A percentile compares a stretch with the other conserved stretches of the same genome.
Conservation (phyloP, 1,284 basidiomycete genomes). For the Tilletia caries region DNA sequence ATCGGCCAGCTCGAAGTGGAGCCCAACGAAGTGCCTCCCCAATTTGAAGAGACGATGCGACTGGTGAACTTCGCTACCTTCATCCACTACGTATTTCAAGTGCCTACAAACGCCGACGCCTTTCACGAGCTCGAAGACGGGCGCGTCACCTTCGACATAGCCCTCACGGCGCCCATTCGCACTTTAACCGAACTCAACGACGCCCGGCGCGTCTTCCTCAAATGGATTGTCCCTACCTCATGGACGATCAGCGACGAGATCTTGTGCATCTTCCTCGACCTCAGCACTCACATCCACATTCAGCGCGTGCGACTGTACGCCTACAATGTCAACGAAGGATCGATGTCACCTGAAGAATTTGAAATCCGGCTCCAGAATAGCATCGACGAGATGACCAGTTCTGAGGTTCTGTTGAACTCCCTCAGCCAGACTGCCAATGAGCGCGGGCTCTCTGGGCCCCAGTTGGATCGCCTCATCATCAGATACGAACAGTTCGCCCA, state of each 20-base stretch:
- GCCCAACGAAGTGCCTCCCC: slow-evolving; percentile 17
- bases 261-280: slow-evolving; percentile 34
- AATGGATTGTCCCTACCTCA: slow-evolving; percentile 31
- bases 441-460: slow-evolving; percentile 22
- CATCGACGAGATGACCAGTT: slow-evolving; percentile 27
- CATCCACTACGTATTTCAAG: slow-evolving; percentile 38
- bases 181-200: slow-evolving; percentile 36
- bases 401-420: slow-evolving; percentile 27
- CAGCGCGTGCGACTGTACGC: slow-evolving; percentile 28
- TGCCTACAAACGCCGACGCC: slow-evolving; percentile 21
- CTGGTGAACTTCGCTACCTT: slow-evolving; percentile 44
- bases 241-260: slow-evolving; percentile 30
- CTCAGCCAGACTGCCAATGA: slow-evolving; percentile 25
- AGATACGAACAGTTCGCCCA: slow-evolving; percentile 34
- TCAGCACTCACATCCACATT: slow-evolving; percentile 43
- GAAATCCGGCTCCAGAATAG: slow-evolving; percentile 20
- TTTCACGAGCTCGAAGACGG: slow-evolving; percentile 22
- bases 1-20: slow-evolving; percentile 20
- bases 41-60: slow-evolving; percentile 33
- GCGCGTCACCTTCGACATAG: slow-evolving; percentile 22
- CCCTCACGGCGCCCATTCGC: slow-evolving; percentile 24
- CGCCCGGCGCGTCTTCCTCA: slow-evolving; percentile 34
- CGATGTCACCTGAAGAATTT: slow-evolving; percentile 22
- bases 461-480: slow-evolving; percentile 26
- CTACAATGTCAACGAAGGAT: slow-evolving; percentile 16